Evolutionary conservation across 192 early-diverging fungal species (phyloP).

Genomic region (Phlyctochytrium arcticum): DNA sequence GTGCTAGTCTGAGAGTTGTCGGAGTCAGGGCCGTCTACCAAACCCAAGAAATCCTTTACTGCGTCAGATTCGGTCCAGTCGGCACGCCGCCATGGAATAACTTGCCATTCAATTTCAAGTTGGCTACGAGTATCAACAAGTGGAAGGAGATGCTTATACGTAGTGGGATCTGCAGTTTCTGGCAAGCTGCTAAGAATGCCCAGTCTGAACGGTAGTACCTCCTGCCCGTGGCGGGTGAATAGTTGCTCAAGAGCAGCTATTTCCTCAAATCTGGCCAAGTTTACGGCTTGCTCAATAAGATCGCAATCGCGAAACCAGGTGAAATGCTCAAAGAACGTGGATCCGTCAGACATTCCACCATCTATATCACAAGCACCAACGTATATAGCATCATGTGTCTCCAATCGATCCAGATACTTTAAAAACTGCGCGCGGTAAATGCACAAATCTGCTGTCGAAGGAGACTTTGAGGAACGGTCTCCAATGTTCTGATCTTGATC

Average conservation of each 20-base stretch:
- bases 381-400: conserved; percentile 55
- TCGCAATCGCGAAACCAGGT: conserved; percentile 57
- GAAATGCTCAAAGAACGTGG: conserved; percentile 46
- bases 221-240: conserved; percentile 56
- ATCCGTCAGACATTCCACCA: not conserved
- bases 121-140: conserved; percentile 8
- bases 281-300: conserved; percentile 53
- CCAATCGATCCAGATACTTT: conserved; percentile 59
- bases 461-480: not conserved
- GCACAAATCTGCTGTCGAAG: conserved; percentile 23
- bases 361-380: conserved; percentile 12
- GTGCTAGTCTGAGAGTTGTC: conserved; percentile 17
- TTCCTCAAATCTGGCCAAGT: conserved; percentile 54
- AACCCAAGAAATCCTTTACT: conserved; percentile 32
- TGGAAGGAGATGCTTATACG: conserved; percentile 31
- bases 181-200: conserved; percentile 57
- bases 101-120: conserved; percentile 36
- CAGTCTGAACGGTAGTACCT: conserved; percentile 58
- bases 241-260: conserved; percentile 55
- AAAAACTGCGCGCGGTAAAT: conserved; percentile 52
- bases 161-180: conserved; percentile 45
- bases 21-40: conserved; percentile 29
- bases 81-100: conserved; percentile 52
- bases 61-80: conserved; percentile 57
- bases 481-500: not conserved